Conservation (phyloP, 768 basidiomycete genomes). For the Boletellus ananiceps region DNA sequence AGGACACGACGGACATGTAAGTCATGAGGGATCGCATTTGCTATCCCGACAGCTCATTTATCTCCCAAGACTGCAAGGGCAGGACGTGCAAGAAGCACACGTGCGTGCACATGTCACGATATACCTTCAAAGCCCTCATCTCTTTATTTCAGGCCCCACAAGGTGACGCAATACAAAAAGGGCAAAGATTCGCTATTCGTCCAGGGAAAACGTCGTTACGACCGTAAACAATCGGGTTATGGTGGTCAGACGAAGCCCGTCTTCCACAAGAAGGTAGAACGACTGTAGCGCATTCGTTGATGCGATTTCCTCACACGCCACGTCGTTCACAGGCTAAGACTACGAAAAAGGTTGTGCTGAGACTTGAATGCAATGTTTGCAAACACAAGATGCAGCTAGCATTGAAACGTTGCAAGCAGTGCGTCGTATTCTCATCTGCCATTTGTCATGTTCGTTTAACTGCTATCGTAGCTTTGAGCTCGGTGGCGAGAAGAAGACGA, state of each 20-base stretch:
- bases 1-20: conserved; percentile 96
- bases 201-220: conserved; percentile 99
- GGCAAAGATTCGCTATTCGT: conserved; percentile 97
- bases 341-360: conserved; percentile 98
- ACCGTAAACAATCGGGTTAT: conserved; percentile 97
- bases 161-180: conserved; percentile 99
- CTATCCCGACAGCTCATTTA: conserved; percentile 1
- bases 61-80: conserved; percentile 80
- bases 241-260: conserved; percentile 99
- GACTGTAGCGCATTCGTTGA: not conserved
- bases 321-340: conserved; percentile 74
- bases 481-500: conserved; percentile 99
- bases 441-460: not conserved
- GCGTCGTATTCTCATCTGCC: conserved; percentile 31
- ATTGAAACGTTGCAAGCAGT: conserved; percentile 99
- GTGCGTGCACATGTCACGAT: conserved; percentile 43
- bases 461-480: conserved; percentile 78
- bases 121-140: not conserved
- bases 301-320: not conserved
- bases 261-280: conserved; percentile 95
- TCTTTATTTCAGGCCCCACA: conserved; percentile 72
- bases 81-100: conserved; percentile 97
- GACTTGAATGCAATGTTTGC: conserved; percentile 96
- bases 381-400: conserved; percentile 97
- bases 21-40: conserved; percentile 23